Percentiles rank a stretch among this genome's conserved stretches.
Evolutionary conservation across 2,329 filamentous ascomycete genomes (phyloP).

Genomic region (Neoscytalidium dimidiatum): DNA sequence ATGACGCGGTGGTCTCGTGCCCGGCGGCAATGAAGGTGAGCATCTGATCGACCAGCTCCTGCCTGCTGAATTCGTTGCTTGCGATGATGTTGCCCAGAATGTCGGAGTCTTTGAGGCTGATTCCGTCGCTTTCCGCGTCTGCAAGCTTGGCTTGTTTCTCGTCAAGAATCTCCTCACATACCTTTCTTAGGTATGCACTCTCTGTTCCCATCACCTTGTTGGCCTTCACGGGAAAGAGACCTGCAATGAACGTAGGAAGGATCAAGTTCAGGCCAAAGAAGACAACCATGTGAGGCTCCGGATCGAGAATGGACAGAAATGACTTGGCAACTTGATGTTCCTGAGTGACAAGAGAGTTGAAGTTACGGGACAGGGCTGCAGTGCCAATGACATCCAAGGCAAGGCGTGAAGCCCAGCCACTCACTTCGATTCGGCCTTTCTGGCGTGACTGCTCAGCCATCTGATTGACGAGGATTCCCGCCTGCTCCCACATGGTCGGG

Average conservation of each 20-base stretch:
- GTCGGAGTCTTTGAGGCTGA: constrained; percentile 27
- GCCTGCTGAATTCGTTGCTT: constrained; percentile 46
- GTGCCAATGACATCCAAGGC: constrained; percentile 40
- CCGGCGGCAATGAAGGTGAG: constrained; percentile 53
- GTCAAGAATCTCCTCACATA: constrained; percentile 42
- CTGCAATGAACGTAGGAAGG: constrained; percentile 39
- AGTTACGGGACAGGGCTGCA: constrained; percentile 36
- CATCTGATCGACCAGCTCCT: constrained; percentile 49
- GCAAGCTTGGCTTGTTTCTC: constrained; percentile 41
- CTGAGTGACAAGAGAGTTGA: constrained; percentile 32
- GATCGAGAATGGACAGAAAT: constrained; percentile 37
- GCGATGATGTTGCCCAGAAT: constrained; percentile 48
- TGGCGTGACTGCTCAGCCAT: constrained; percentile 47
- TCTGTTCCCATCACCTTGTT: constrained; percentile 44
- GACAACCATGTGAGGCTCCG: constrained; percentile 25
- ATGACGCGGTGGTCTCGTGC: constrained; percentile 72
- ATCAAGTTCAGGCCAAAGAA: constrained; percentile 34
- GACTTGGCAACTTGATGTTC: constrained; percentile 32
- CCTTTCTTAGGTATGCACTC: constrained; percentile 35
- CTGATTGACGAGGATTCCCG: neutral
- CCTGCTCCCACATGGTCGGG: constrained; percentile 67
- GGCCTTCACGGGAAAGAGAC: constrained; percentile 47
- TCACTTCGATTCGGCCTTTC: constrained; percentile 31
- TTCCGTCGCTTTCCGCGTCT: neutral
- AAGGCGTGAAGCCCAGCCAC: constrained; percentile 34